Conservation (phyloP, 73 alveolate genomes). For the Paramecium caudatum region DNA sequence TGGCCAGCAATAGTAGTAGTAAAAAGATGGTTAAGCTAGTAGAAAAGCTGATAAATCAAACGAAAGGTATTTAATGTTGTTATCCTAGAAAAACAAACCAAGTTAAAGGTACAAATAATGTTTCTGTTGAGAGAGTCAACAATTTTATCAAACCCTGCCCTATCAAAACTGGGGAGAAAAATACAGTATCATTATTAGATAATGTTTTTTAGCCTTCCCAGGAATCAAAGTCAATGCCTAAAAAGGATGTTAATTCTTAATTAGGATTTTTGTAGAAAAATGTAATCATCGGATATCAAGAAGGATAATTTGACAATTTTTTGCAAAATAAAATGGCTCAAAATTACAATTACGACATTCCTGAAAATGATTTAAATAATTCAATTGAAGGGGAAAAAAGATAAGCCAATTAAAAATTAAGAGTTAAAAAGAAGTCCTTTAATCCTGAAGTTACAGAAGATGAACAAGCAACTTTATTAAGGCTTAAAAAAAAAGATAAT, state of each 20-base stretch:
- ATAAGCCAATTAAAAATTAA: neutral
- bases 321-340: slow-evolving; percentile 28
- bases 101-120: slow-evolving; percentile 15
- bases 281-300: slow-evolving; percentile 42
- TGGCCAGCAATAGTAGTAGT: neutral
- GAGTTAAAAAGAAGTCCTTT: slow-evolving; percentile 39
- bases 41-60: neutral
- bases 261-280: slow-evolving; percentile 9
- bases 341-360: slow-evolving; percentile 46
- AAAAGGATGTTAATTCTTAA: slow-evolving; percentile 44
- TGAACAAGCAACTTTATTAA: neutral
- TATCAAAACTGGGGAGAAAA: slow-evolving; percentile 26
- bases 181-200: neutral
- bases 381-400: slow-evolving; percentile 28
- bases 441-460: slow-evolving; percentile 46
- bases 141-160: slow-evolving; percentile 57
- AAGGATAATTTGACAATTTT: slow-evolving; percentile 27
- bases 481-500: neutral
- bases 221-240: slow-evolving; percentile 66
- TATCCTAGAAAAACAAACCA: neutral
- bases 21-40: neutral
- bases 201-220: neutral
- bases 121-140: slow-evolving; percentile 62
- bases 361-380: slow-evolving; percentile 48
- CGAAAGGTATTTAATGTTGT: slow-evolving; percentile 21